These are phyloP conservation scores for Monosporascus sp. DNA, from an alignment of 2,329 filamentous ascomycete species.

Conservation along the genomic window DNA sequence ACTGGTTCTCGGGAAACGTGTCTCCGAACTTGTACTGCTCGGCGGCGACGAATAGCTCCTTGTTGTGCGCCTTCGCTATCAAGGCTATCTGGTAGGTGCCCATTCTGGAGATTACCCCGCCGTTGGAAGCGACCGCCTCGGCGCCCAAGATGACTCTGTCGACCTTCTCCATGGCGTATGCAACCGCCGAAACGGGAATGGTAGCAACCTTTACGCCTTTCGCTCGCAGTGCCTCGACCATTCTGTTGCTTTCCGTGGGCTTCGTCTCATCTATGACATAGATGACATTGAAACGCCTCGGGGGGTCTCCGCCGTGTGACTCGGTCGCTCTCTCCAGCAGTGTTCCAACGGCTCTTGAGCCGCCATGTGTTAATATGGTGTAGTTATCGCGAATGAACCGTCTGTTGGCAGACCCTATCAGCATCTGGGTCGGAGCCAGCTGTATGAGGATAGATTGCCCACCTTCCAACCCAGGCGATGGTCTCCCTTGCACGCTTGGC, in stretches of 20 bases:
- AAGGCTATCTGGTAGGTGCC: slow-evolving; percentile 82
- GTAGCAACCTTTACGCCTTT: slow-evolving; percentile 79
- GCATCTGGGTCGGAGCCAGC: not conserved
- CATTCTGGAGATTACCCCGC: slow-evolving; percentile 83
- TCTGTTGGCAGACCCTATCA: slow-evolving; percentile 28
- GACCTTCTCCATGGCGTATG: slow-evolving; percentile 72
- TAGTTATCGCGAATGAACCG: slow-evolving; percentile 73
- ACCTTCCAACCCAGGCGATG: slow-evolving; percentile 68
- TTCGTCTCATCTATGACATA: slow-evolving; percentile 61
- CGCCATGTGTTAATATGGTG: slow-evolving; percentile 86
- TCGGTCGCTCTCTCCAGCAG: slow-evolving; percentile 71
- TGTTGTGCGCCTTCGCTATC: slow-evolving; percentile 61
- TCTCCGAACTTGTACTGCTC: slow-evolving; percentile 97
- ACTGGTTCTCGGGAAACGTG: slow-evolving; percentile 74
- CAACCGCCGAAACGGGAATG: slow-evolving; percentile 69
- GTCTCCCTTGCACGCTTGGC: slow-evolving; percentile 80
- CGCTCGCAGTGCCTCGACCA: slow-evolving; percentile 65
- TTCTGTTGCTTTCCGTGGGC: slow-evolving; percentile 58
- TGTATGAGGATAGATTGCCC: not conserved
- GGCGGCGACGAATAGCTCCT: slow-evolving; percentile 79
- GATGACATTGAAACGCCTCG: slow-evolving; percentile 68
- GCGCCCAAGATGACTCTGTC: slow-evolving; percentile 62
- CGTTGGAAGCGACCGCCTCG: slow-evolving; percentile 91
- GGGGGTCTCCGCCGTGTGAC: slow-evolving; percentile 49
- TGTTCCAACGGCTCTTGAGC: slow-evolving; percentile 75